A percentile compares a stretch with the other conserved stretches of the same genome.
Evolutionary conservation across 371 early-diverging fungal species (phyloP).

Genomic region (Dinochytrium kinnereticum): DNA sequence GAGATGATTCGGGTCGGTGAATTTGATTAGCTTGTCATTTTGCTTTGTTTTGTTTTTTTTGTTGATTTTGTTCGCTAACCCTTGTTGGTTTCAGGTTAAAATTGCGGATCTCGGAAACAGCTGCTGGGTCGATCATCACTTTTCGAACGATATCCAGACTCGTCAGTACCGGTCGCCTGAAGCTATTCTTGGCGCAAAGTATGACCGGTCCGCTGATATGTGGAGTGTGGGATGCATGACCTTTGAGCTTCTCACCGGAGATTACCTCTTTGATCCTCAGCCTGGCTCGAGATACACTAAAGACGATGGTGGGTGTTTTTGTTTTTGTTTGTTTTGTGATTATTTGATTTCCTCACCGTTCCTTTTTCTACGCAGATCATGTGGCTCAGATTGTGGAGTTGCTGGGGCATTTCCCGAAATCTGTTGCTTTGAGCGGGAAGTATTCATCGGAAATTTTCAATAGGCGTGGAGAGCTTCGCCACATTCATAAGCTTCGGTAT

Average conservation of each 20-base stretch:
- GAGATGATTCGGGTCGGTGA: conserved; percentile 36
- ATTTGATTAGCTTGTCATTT: neutral
- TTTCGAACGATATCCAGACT: conserved; percentile 96
- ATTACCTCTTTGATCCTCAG: conserved; percentile 94
- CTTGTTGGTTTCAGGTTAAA: conserved; percentile 65
- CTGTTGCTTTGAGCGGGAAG: conserved; percentile 74
- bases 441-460: conserved; percentile 81
- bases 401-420: conserved; percentile 80
- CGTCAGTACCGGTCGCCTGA: conserved; percentile 98
- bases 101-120: conserved; percentile 98
- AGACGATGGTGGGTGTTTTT: conserved; percentile 76
- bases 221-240: conserved; percentile 97
- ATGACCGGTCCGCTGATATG: conserved; percentile 94
- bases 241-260: conserved; percentile 91
- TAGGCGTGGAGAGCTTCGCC: conserved; percentile 71
- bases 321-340: neutral
- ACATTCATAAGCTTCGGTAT: conserved; percentile 80
- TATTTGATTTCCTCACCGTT: no score
- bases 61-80: neutral
- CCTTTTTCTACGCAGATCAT: conserved; percentile 79
- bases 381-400: conserved; percentile 95
- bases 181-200: conserved; percentile 93
- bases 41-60: neutral
- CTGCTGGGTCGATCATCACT: conserved; percentile 95
- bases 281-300: conserved; percentile 81